phyloP scores from a whole-genome alignment of 2,329 filamentous ascomycete species.

The Neonectria neomacrospora region DNA sequence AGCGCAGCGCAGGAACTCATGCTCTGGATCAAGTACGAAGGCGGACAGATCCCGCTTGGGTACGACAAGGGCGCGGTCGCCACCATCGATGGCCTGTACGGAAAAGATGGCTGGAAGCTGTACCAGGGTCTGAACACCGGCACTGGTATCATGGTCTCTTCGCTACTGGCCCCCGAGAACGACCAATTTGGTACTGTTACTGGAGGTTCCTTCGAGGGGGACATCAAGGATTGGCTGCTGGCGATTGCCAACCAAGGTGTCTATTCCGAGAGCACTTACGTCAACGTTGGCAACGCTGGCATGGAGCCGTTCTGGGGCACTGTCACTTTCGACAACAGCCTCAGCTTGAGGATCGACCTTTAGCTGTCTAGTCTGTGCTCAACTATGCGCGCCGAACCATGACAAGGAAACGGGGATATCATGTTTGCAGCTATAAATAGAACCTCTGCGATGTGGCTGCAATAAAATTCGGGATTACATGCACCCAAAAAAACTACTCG shows the following conservation, averaged over 20 bases:
- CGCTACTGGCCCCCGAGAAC: slow-evolving; percentile 22
- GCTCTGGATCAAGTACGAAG: slow-evolving; percentile 32
- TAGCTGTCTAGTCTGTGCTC: not conserved
- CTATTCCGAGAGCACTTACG: slow-evolving; percentile 26
- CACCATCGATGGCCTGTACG: slow-evolving; percentile 31
- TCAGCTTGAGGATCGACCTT: slow-evolving; percentile 30
- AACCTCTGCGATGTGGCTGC: no score
- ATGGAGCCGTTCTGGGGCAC: slow-evolving; percentile 37
- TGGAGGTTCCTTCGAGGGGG: slow-evolving; percentile 25
- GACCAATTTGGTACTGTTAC: slow-evolving; percentile 24
- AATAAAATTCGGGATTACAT: no score
- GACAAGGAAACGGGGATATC: no score
- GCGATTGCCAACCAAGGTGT: slow-evolving; percentile 28
- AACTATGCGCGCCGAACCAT: no score
- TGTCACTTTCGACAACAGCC: slow-evolving; percentile 30
- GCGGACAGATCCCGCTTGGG: slow-evolving; percentile 31
- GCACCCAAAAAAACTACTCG: no score
- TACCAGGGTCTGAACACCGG: slow-evolving; percentile 33
- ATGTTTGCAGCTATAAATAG: no score
- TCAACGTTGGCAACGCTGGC: slow-evolving; percentile 35
- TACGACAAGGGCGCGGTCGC: slow-evolving; percentile 30
- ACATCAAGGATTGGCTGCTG: slow-evolving; percentile 37
- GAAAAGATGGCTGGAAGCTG: slow-evolving; percentile 34
- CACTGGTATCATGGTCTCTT: slow-evolving; percentile 33
- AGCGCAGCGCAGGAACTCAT: slow-evolving; percentile 32